Evolutionary conservation across 768 basidiomycete genomes (phyloP), one percentile per base, ranked within the genome.

Genomic region (Mycena amicta): DNA sequence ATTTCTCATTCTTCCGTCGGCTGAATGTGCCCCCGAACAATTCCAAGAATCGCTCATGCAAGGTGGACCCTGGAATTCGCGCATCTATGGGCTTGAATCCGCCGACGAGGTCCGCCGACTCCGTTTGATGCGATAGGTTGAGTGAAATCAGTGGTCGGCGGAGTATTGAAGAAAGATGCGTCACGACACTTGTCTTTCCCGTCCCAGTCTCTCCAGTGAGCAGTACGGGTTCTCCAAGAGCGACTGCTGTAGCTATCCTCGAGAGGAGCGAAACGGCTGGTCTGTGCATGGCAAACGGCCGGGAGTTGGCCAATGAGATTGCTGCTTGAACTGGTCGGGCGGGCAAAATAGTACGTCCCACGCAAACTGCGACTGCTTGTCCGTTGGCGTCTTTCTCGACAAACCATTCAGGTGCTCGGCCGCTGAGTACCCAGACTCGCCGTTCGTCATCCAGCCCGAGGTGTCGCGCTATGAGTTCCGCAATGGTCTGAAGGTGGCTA

Each of bases 161-260:
- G 27, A 97, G 81, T n/a, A 91, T 72, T 2, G 87, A 80, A 12
- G 97, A 89, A 28, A 98, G 80, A 66, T 97, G 87, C 2, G 94
- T 91, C 16, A 99, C 84, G 20, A 87, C 83, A 52, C 95, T 95
- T 0, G 97, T 99, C 74, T 99, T 99, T 15, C 97, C 97, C 1
- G 97, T 99, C n/a, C 97, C 97, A 2, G 97, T 99, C 77, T 99
- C 97, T 46, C 97, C 97, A 0, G 95, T 94, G 25, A 99, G 81
- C 6, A 99, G 81, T 4, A 95, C 78, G 4, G 97, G 94, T 68
- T 99, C 97, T 15, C 74, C 74, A 46, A 89, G 77, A 0, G 87
- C 79, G 46, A 94, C 78, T 0, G 89, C 84, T 22, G 85, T 86
- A 2, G 86, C 85, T 33, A 98, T 88, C 16, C 92, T 85, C 22